These are phyloP conservation scores for Gryganskiella cystojenkinii DNA, from an alignment of 192 early-diverging fungal species.

Conservation along the genomic window DNA sequence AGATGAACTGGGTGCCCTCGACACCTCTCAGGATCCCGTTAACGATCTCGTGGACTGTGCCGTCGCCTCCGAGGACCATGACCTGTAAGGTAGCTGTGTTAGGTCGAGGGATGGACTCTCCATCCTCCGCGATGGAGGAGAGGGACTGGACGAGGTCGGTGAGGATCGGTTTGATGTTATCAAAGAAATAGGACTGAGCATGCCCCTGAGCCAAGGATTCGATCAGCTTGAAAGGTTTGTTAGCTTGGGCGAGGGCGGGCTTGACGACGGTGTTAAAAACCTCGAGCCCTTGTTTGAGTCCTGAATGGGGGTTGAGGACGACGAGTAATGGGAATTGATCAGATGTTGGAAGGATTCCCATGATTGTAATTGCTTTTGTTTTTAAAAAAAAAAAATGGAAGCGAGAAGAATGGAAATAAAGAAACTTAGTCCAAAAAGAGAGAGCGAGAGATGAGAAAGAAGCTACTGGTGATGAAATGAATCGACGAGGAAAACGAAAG, in stretches of 20 bases:
- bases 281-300: slow-evolving; percentile 26
- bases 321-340: slow-evolving; percentile 36
- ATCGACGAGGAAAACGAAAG: too few species aligned
- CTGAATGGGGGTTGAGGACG: slow-evolving; percentile 54
- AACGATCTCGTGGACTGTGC: slow-evolving; percentile 61
- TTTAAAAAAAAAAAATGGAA: too few species aligned
- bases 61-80: slow-evolving; percentile 62
- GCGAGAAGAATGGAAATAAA: too few species aligned
- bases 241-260: slow-evolving; percentile 50
- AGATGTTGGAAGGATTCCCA: slow-evolving; percentile 43
- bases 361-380: too few species aligned
- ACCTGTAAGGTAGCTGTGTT: slow-evolving; percentile 37
- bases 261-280: slow-evolving; percentile 46
- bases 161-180: slow-evolving; percentile 43
- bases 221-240: slow-evolving; percentile 25
- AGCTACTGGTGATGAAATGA: too few species aligned
- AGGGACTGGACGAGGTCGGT: slow-evolving; percentile 45
- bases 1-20: slow-evolving; percentile 13
- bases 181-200: slow-evolving; percentile 30
- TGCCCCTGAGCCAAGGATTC: slow-evolving; percentile 21
- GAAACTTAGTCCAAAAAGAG: too few species aligned
- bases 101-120: slow-evolving; percentile 23
- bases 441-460: too few species aligned
- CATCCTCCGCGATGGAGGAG: slow-evolving; percentile 14
- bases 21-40: slow-evolving; percentile 56